Base-by-base conservation (phyloP, 345 rosid genomes). In the Tarenaya hassleriana region DNA sequence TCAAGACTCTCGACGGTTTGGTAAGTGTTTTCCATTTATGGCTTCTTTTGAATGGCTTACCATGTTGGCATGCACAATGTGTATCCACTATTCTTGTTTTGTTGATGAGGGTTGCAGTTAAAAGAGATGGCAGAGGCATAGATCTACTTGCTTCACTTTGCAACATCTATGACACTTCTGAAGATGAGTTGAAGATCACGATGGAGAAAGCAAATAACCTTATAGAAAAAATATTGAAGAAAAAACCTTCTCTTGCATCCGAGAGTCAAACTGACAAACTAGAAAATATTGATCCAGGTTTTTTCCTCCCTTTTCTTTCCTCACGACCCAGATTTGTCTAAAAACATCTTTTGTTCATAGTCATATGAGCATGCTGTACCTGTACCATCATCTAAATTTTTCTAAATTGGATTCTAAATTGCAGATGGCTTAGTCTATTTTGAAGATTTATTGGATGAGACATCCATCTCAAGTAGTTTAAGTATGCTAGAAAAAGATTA, bases 361-460 rank as follows among this genome's bases (percentile, higher is more conserved):
- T 32, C n/a, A 10, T 54, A 17, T 16, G 18, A 52, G 66, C 34
- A 45, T 16, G 49, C 17, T 47, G 41, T 48, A 61, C 21, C 17
- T 47, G 41, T 48, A 61, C 21, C 11, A 10, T 55, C 61, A 11
- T 55, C 57, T 55, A 17, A 54, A 41, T 52, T 34, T 60, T 41
- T 17, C 0, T 10, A 27, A n/a, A 48, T 33, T 15, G 55, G 45
- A 17, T 32, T 66, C 46, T 49, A 45, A 34, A 46, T 47, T 66
- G 70, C 83, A 92, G 98, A 88, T 75, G 92, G 88, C 61, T 72
- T 92, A 78, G 59, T 82, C 64, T 92, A 81, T 67, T 92, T 78
- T 76, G 90, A 77, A 66, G 82, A 72, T 67, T 78, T 92, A 52
- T 70, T 92, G 88, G 95, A 88, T 17, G 89, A 84, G 56, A 51